Conservation (phyloP, 345 rosid species). For the Euphorbia lathyris region DNA sequence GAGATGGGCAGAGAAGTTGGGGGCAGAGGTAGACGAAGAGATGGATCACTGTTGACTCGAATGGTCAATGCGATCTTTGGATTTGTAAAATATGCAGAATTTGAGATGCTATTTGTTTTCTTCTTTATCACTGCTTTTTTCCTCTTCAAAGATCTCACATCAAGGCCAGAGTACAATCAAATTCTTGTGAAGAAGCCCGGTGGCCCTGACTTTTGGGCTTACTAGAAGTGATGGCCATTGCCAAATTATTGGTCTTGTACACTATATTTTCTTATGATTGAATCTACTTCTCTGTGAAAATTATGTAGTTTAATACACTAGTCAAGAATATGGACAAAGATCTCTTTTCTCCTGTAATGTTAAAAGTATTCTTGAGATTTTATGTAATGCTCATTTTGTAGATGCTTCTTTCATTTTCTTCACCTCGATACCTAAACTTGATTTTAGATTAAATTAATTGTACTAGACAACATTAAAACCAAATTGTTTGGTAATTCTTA, state of each 20-base stretch:
- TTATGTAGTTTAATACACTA: neutral
- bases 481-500: no score
- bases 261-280: neutral
- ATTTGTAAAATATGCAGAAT: slow-evolving; percentile 49
- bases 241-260: neutral
- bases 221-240: slow-evolving; percentile 23
- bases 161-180: slow-evolving; percentile 63
- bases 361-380: neutral
- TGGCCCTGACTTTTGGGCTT: slow-evolving; percentile 46
- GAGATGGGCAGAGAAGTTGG: slow-evolving; percentile 32
- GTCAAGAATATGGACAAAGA: neutral
- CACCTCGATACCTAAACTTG: no score
- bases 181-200: slow-evolving; percentile 69
- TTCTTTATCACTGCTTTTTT: slow-evolving; percentile 56
- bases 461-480: no score
- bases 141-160: slow-evolving; percentile 63
- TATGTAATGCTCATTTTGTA: neutral
- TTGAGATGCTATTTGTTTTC: slow-evolving; percentile 61
- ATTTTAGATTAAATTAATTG: no score
- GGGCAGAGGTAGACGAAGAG: slow-evolving; percentile 22
- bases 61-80: slow-evolving; percentile 34
- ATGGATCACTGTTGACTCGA: slow-evolving; percentile 41
- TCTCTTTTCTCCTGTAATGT: neutral
- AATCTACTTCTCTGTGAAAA: neutral
- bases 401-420: neutral